phyloP scores from a whole-genome alignment of 768 basidiomycete genomes.

The Epithele typhae region DNA sequence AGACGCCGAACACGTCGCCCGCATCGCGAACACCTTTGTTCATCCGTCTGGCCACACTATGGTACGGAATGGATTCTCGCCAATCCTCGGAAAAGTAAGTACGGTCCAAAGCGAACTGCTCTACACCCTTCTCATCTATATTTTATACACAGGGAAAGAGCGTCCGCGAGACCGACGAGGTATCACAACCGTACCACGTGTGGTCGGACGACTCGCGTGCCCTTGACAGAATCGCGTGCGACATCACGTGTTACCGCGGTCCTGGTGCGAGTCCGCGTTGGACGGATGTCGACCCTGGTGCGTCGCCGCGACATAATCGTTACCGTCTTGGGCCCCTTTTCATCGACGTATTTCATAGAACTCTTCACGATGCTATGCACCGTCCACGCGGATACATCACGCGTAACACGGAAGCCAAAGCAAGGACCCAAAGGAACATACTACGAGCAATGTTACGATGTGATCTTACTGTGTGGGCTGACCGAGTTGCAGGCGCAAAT shows the following conservation, averaged over 20 bases:
- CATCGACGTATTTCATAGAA: too few species aligned
- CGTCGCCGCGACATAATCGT: background rate
- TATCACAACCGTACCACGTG: background rate
- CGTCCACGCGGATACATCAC: constrained; percentile 29
- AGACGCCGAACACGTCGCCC: constrained; percentile 38
- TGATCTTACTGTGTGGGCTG: constrained; percentile 39
- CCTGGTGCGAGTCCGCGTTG: constrained; percentile 24
- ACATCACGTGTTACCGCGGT: constrained; percentile 31
- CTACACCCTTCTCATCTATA: too few species aligned
- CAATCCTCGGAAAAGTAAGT: too few species aligned
- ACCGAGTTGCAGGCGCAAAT: constrained; percentile 44
- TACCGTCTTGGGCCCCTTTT: too few species aligned
- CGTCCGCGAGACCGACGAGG: background rate
- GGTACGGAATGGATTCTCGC: constrained; percentile 4
- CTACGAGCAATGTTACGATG: constrained; percentile 31
- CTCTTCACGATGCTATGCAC: constrained; percentile 31
- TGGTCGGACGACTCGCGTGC: background rate
- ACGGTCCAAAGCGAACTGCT: too few species aligned
- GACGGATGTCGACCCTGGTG: constrained; percentile 32
- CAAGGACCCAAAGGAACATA: constrained; percentile 13
- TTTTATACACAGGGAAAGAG: background rate
- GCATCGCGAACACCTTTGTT: constrained; percentile 28
- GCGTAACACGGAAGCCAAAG: constrained; percentile 7
- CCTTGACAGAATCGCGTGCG: constrained; percentile 19
- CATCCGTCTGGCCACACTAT: constrained; percentile 21